Conservation (phyloP, 257 asterid genomes). For the Thymus mandschuricus region DNA sequence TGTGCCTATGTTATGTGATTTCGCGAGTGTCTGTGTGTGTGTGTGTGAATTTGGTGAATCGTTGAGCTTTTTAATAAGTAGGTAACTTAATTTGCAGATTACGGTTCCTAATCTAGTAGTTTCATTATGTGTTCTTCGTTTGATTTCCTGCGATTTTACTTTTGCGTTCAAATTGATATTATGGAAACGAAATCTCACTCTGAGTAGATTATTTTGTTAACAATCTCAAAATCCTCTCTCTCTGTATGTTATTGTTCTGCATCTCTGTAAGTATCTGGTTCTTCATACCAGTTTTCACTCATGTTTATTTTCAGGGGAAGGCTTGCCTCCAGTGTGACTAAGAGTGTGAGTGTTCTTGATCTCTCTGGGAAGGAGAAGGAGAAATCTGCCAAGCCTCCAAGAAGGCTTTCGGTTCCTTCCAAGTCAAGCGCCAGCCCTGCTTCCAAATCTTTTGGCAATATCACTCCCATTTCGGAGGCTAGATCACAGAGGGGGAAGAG, state of each 20-base stretch:
- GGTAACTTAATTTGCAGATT: not conserved
- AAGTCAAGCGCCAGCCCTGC: conserved; percentile 70
- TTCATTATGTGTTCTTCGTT: not conserved
- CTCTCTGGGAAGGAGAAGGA: conserved; percentile 82
- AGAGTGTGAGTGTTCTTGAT: conserved; percentile 78
- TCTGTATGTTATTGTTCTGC: not conserved
- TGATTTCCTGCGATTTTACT: not conserved
- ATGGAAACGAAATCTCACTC: not conserved
- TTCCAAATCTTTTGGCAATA: conserved; percentile 55
- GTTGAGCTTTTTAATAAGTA: not conserved
- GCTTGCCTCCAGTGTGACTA: conserved; percentile 59
- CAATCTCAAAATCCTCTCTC: not conserved
- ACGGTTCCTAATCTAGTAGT: not conserved
- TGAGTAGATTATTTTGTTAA: not conserved
- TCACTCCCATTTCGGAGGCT: conserved; percentile 82
- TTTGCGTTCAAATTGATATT: not conserved
- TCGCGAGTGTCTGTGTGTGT: not conserved
- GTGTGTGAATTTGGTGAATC: not conserved
- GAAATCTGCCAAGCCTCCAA: conserved; percentile 81
- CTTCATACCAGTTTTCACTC: not conserved
- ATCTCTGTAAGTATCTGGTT: not conserved
- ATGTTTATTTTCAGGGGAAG: conserved; percentile 48
- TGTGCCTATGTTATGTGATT: not conserved
- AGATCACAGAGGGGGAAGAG: conserved; percentile 59
- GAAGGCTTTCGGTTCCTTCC: conserved; percentile 80